Evolutionary conservation across 1,139 yeast species (phyloP), one percentile per base, ranked within the genome.

Genomic region (Taiozyma onychis): DNA sequence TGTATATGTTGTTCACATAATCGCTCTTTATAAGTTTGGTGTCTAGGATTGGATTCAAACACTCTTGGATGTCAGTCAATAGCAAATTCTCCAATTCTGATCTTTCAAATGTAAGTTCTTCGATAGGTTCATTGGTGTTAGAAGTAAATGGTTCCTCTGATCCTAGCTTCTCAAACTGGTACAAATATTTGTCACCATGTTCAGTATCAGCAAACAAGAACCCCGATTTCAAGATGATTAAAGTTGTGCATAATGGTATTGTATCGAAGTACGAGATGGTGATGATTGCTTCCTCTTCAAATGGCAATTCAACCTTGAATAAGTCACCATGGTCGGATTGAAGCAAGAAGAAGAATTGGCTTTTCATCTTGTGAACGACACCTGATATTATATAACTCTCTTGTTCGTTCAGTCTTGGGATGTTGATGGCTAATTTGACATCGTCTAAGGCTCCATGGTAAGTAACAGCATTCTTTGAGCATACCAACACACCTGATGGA

Each of bases 161-260:
- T 2, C 95, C 97, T 42, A 91, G 71, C 51, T 79, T 80, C 54
- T 85, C 90, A 62, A 90, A 86, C 65, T 89, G 96, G 60, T 84
- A 88, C 28, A 87, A 71, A 27, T 72, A 66, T 57, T 83, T 86
- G 60, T 85, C 82, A 28, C 85, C 81, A 53, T 73, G 68, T 53
- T 84, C 83, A 10, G 81, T 71, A 55, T 85, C 83, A 1, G 86
- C 86, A 63, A 80, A 87, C 44, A 93, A 61, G 58, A 81, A 86
- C 0, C 98, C 99, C 18, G 86, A 77, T 56, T 79, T 85, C 55
- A 90, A 75, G 46, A 91, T 80, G 47, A 77, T 72, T 16, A 91
- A 60, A 13, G 76, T 66, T 14, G 74, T 71, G 28, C 86, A 75
- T 1, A 76, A 66, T 1, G 90, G 85, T 26, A 88, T 75, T 0